Evolutionary conservation across 2,329 filamentous ascomycete species (phyloP).

Genomic region (Colletotrichum euphorbiae): DNA sequence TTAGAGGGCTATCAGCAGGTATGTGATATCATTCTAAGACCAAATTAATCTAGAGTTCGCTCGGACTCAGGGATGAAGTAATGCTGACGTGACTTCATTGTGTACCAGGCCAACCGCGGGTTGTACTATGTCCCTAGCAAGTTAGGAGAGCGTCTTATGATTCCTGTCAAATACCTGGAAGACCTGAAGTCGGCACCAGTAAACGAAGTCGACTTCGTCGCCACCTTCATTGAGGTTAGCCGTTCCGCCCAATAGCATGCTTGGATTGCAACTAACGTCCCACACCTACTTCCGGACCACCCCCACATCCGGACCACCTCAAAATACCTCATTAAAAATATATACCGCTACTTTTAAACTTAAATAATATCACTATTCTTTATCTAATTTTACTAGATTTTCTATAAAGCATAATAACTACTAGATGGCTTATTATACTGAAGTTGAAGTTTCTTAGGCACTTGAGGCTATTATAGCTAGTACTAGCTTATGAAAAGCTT

Average conservation of each 20-base stretch:
- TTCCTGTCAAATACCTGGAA: constrained; percentile 45
- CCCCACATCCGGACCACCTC: too few relatives aligned
- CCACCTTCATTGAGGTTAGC: constrained; percentile 42
- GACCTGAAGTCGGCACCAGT: constrained; percentile 45
- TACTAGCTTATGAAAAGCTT: too few relatives aligned
- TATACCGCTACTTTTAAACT: too few relatives aligned
- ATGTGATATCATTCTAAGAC: not conserved
- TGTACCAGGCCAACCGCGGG: not conserved
- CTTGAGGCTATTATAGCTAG: too few relatives aligned
- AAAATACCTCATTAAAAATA: too few relatives aligned
- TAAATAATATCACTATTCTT: too few relatives aligned
- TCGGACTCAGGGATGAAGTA: not conserved
- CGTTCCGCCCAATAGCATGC: too few relatives aligned
- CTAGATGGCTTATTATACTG: too few relatives aligned
- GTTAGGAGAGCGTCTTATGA: constrained; percentile 45
- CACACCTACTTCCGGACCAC: too few relatives aligned
- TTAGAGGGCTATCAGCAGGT: not conserved
- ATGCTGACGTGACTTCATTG: not conserved
- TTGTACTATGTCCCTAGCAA: constrained; percentile 44
- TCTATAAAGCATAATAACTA: too few relatives aligned
- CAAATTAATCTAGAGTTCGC: not conserved
- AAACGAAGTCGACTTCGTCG: constrained; percentile 45
- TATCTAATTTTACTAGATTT: too few relatives aligned
- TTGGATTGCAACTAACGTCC: not conserved
- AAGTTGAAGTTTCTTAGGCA: too few relatives aligned